Conservation (phyloP, 805 yeast genomes). For the Suhomyces prunicola region DNA sequence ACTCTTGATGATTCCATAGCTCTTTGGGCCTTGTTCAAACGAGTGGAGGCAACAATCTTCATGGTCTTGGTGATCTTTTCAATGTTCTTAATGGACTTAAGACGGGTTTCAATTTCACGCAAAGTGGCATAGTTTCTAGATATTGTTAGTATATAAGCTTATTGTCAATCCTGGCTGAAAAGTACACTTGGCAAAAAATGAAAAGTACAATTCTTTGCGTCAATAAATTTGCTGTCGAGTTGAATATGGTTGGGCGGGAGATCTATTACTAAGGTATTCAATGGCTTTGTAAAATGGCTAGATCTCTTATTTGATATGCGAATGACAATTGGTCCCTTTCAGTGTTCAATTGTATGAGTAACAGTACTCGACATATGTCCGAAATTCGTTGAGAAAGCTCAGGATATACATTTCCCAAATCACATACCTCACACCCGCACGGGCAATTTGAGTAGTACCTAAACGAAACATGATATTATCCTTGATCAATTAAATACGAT, state of each 20-base stretch:
- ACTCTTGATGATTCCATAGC: slow-evolving; percentile 87
- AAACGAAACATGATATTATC: slow-evolving; percentile 47
- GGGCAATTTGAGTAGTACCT: slow-evolving; percentile 52
- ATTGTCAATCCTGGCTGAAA: background rate
- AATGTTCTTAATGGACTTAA: slow-evolving; percentile 96
- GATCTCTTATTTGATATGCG: background rate
- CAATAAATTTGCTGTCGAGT: background rate
- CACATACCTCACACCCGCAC: slow-evolving; percentile 53
- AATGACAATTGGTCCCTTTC: background rate
- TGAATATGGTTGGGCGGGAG: background rate
- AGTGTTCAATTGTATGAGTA: background rate
- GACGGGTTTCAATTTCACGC: slow-evolving; percentile 97
- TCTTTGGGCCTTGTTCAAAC: slow-evolving; percentile 91
- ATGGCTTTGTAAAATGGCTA: background rate
- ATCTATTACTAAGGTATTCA: background rate
- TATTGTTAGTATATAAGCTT: slow-evolving; percentile 20
- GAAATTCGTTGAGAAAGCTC: background rate
- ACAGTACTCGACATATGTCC: background rate
- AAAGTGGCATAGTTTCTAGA: slow-evolving; percentile 92
- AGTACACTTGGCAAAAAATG: background rate
- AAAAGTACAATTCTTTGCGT: background rate
- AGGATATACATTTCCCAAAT: background rate
- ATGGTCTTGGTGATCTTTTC: slow-evolving; percentile 99
- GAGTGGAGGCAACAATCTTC: slow-evolving; percentile 98
- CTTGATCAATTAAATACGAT: slow-evolving; percentile 4